Evolutionary conservation across 768 basidiomycete species (phyloP), one percentile per base, ranked within the genome.

Genomic region (Pleurotus salmoneostramineus): DNA sequence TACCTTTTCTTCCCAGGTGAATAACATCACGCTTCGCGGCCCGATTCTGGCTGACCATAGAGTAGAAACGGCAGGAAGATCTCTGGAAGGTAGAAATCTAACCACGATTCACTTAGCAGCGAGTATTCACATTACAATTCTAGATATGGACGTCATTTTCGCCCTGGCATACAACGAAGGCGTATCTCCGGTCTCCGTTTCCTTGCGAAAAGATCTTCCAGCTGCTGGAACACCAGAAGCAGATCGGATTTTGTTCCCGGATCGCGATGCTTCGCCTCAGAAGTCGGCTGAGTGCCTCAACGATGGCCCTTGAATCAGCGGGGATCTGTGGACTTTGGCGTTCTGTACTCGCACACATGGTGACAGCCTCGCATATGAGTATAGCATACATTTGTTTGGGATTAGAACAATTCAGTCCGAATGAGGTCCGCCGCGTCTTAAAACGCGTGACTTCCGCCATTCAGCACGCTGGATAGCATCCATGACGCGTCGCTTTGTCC

Each of bases 1-100:
- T 86, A 85, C 64, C 64, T 83, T 50, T 85, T 82, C 71, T 84
- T 84, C 70, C 84, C 72, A 50, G 69, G 72, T 67, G 58, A 40
- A 60, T 27, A 27, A 27, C 51, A 12, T 7, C 36, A 35, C 5
- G 17, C 27, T 40, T 17, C 34, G 15, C 31, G 5, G 5, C 21
- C 37, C 17, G 12, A n/a, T 42, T 11, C 31, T 45, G 31, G 42
- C 21, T 56, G 32, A 51, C 15, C 15, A 37, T 36, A 32, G 7
- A 12, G 34, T 36, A 59, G 83, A 85, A 70, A 85, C 83, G 3
- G 78, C 83, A 14, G 81, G 82, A 27, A 78, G 82, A 44, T 84
- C 82, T 0, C 67, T 84, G 12, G 83, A 84, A 71, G 83, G 73
- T 71, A 57, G 4, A 62, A 31, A 44, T 5, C 6, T 27, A 7